These are phyloP conservation scores for Violaceomyces palustris DNA, from an alignment of 1,284 basidiomycete species.

Conservation along the genomic window DNA sequence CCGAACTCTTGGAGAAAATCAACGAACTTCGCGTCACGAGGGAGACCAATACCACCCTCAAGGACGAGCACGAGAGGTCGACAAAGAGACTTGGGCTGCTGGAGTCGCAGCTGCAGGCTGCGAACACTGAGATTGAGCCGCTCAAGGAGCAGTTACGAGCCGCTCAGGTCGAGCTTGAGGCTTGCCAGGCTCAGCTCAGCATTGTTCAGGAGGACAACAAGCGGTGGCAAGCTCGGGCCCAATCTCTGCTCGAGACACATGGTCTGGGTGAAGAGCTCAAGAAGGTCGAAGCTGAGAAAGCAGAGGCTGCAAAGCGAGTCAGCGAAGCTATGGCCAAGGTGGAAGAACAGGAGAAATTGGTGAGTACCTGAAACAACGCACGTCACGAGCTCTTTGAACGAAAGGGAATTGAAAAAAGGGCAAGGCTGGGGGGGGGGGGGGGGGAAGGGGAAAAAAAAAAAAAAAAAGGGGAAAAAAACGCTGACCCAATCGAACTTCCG, in stretches of 20 bases:
- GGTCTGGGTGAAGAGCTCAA: slow-evolving; percentile 66
- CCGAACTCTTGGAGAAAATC: slow-evolving; percentile 78
- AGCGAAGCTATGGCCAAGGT: slow-evolving; percentile 21
- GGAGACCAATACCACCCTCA: slow-evolving; percentile 79
- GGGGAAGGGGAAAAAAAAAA: too few relatives aligned
- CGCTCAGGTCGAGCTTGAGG: slow-evolving; percentile 69
- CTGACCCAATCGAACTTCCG: slow-evolving; percentile 1
- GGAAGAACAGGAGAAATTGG: slow-evolving; percentile 5
- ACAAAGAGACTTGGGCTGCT: slow-evolving; percentile 58
- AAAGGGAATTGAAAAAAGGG: too few relatives aligned
- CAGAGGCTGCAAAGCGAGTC: slow-evolving; percentile 26
- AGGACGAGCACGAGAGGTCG: slow-evolving; percentile 69
- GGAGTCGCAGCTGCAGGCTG: slow-evolving; percentile 53
- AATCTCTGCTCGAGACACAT: slow-evolving; percentile 74
- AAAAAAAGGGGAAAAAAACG: slow-evolving; percentile 2
- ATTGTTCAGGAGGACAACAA: slow-evolving; percentile 73
- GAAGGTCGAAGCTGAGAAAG: slow-evolving; percentile 43
- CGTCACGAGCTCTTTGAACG: too few relatives aligned
- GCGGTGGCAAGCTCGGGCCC: slow-evolving; percentile 78
- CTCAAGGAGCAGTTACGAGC: slow-evolving; percentile 67
- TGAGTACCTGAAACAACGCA: too few relatives aligned
- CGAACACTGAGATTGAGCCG: slow-evolving; percentile 68
- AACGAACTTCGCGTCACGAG: slow-evolving; percentile 79
- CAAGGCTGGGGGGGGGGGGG: too few relatives aligned
- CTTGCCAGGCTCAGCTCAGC: slow-evolving; percentile 65